Base-by-base conservation (phyloP, 352 stramenopile species). In the Hyaloperonospora arabidopsidis region DNA sequence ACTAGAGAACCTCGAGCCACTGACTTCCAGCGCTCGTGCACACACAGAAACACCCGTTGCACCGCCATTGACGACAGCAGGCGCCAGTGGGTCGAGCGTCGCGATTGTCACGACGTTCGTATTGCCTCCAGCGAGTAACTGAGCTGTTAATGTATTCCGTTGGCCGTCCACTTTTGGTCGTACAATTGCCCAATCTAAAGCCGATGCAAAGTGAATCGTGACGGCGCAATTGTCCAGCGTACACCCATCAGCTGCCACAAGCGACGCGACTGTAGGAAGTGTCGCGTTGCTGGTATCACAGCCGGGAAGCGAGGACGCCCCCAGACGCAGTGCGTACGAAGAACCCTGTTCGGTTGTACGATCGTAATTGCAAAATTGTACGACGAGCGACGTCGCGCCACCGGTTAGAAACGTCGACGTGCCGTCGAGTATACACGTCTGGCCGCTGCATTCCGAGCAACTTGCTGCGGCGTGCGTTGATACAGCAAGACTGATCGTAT, bases 311-410 rank as follows among this genome's bases (percentile, higher is more conserved):
- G 65, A 63, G 34, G 70, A 72, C 32, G 85, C 61, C 22, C 56
- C 59, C 49, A 92, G 84, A 29, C 52, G 54, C 2, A 88, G 23
- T 19, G 44, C 49, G 51, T 76, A 77, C 7, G 66, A 68, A 43
- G 25, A 3, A 3, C 25, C 25, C 25, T 3, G 7, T 7, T 29
- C 34, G 23, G 63, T 50, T 44, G 44, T 28, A 21, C 44, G 61
- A 50, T 84, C 74, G 48, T 70, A 89, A 58, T 90, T 89, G 70
- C 82, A 92, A 50, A 89, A 64, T 25, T 78, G 68, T 34, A 92
- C 45, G 14, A 43, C 55, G 19, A 89, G 43, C 39, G 68, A 68
- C 43, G 63, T 68, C 29, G 65, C 60, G 25, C 74, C 74, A 11
- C 63, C 74, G 25, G 52, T 61, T 11, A 89, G 35, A 4, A 46